Evolutionary conservation across 495 filamentous ascomycete species (phyloP).

Genomic region (Penicillium verhagenii): DNA sequence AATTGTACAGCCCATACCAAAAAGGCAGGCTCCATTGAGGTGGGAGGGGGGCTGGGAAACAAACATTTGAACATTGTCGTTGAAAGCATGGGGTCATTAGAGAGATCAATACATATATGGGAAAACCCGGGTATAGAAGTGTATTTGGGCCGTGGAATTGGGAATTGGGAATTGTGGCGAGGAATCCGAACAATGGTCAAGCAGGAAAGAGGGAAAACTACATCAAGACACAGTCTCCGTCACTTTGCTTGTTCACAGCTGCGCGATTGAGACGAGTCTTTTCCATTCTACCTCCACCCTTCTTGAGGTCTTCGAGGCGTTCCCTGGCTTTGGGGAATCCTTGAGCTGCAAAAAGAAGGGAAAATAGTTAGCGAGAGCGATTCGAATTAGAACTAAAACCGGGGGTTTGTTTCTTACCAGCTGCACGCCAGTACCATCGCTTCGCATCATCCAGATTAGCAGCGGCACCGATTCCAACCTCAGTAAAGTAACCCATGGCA

Average conservation of each 20-base stretch:
- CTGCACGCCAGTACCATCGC: slow-evolving; percentile 97
- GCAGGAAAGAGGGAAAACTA: slow-evolving; percentile 30
- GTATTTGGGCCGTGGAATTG: neutral
- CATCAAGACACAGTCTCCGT: slow-evolving; percentile 82
- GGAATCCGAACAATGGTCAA: slow-evolving; percentile 1
- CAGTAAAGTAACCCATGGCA: slow-evolving; percentile 97
- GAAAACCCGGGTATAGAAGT: neutral
- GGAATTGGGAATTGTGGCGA: neutral
- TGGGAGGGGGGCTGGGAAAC: too few relatives aligned
- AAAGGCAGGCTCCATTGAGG: slow-evolving; percentile 1
- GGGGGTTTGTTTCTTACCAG: slow-evolving; percentile 64
- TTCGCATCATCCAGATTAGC: slow-evolving; percentile 92
- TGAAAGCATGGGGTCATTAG: slow-evolving; percentile 16
- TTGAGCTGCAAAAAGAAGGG: slow-evolving; percentile 60
- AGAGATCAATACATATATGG: slow-evolving; percentile 17
- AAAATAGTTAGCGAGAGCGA: neutral
- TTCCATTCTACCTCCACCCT: slow-evolving; percentile 64
- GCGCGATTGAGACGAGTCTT: slow-evolving; percentile 82
- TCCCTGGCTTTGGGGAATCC: slow-evolving; percentile 90
- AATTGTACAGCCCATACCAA: slow-evolving; percentile 17
- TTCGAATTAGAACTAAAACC: neutral
- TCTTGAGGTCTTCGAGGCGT: slow-evolving; percentile 88
- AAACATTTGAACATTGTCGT: slow-evolving; percentile 2
- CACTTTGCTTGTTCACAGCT: slow-evolving; percentile 78
- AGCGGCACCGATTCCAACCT: slow-evolving; percentile 87